A percentile compares a stretch with the other conserved stretches of the same genome.
Conservation (phyloP, 768 basidiomycete genomes). For the Collybia sordida region DNA sequence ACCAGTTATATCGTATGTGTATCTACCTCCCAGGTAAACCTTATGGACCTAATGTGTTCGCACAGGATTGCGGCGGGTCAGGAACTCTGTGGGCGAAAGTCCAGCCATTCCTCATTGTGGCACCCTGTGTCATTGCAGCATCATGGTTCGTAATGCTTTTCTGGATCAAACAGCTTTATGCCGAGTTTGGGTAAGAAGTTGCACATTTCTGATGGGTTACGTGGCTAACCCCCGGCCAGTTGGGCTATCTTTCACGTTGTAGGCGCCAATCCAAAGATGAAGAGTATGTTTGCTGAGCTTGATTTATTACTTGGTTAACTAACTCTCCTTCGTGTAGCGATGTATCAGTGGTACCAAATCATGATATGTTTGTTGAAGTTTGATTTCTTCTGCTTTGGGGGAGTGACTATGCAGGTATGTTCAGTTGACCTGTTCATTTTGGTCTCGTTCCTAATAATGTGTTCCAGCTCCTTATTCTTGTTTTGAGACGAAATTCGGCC, state of each 20-base stretch:
- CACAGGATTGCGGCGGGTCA: slow-evolving; percentile 46
- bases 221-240: slow-evolving; percentile 31
- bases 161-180: slow-evolving; percentile 69
- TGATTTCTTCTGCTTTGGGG: slow-evolving; percentile 85
- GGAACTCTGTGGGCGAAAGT: slow-evolving; percentile 61
- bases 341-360: slow-evolving; percentile 89
- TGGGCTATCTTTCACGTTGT: slow-evolving; percentile 93
- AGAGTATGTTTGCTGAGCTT: slow-evolving; percentile 48
- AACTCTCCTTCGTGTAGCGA: slow-evolving; percentile 44
- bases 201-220: background rate
- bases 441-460: background rate
- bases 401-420: slow-evolving; percentile 82
- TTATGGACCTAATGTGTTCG: background rate
- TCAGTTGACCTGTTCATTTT: background rate
- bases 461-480: slow-evolving; percentile 77
- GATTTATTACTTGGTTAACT: background rate
- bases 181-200: slow-evolving; percentile 74
- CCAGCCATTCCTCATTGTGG: slow-evolving; percentile 67
- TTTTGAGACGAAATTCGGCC: slow-evolving; percentile 58
- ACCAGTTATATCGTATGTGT: slow-evolving; percentile 39
- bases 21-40: background rate
- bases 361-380: slow-evolving; percentile 88
- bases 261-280: slow-evolving; percentile 82
- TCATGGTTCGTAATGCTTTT: slow-evolving; percentile 69
- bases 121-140: slow-evolving; percentile 65